These are phyloP conservation scores for Sclerotinia subarctica DNA, from an alignment of 2,329 filamentous ascomycete species.

Conservation along the genomic window DNA sequence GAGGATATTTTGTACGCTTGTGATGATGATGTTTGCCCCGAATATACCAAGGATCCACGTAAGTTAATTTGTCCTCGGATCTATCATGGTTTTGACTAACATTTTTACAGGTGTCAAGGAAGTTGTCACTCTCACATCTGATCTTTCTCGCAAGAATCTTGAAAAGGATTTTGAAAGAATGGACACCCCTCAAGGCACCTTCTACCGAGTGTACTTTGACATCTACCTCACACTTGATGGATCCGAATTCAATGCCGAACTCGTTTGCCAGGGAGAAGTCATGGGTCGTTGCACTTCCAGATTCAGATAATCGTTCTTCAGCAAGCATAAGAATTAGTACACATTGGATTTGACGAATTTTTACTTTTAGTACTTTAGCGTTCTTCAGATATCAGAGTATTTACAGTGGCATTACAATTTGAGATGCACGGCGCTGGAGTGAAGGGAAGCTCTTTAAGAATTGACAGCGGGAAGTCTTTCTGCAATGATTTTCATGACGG, in stretches of 20 bases:
- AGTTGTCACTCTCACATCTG: slow-evolving; percentile 94
- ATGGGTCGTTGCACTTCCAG: slow-evolving; percentile 95
- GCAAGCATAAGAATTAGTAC: slow-evolving; percentile 22
- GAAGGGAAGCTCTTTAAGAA: slow-evolving; percentile 6
- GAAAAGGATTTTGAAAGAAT: slow-evolving; percentile 99
- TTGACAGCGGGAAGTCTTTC: slow-evolving; percentile 5
- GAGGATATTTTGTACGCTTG: slow-evolving; percentile 97
- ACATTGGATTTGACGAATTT: slow-evolving; percentile 30
- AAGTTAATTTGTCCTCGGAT: slow-evolving; percentile 49
- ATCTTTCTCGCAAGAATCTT: slow-evolving; percentile 94
- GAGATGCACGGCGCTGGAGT: slow-evolving; percentile 14
- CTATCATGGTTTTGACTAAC: slow-evolving; percentile 30
- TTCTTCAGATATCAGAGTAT: slow-evolving; percentile 15
- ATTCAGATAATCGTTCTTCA: slow-evolving; percentile 57
- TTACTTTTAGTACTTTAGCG: slow-evolving; percentile 24
- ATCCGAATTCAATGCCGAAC: slow-evolving; percentile 94
- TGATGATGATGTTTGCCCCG: slow-evolving; percentile 95
- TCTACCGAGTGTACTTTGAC: slow-evolving; percentile 79
- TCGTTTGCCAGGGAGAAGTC: slow-evolving; percentile 98
- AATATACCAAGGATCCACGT: slow-evolving; percentile 99
- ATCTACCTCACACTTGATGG: slow-evolving; percentile 93
- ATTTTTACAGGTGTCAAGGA: slow-evolving; percentile 82
- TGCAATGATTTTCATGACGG: slow-evolving; percentile 13
- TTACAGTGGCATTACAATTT: slow-evolving; percentile 19
- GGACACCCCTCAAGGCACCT: slow-evolving; percentile 96